phyloP scores from a whole-genome alignment of 441 rosid genomes.

The Pelargonium australe region DNA sequence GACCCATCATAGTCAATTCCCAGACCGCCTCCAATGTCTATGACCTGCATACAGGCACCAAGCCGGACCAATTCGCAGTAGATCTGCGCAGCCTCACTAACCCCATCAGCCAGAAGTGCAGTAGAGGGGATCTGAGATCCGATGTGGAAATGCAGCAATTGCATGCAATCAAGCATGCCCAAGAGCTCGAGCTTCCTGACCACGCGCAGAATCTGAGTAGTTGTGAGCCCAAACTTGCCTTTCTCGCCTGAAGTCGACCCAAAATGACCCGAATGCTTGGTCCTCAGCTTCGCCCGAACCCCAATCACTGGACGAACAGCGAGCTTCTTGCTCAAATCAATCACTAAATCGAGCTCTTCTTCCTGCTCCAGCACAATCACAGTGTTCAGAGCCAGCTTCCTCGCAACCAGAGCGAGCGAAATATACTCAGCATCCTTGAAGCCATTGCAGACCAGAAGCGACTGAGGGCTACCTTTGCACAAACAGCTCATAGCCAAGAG shows the following conservation, averaged over 20 bases:
- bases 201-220: slow-evolving; percentile 70
- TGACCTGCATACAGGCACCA: slow-evolving; percentile 71
- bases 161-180: slow-evolving; percentile 85
- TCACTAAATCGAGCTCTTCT: slow-evolving; percentile 76
- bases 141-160: slow-evolving; percentile 83
- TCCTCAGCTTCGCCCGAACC: slow-evolving; percentile 77
- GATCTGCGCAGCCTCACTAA: slow-evolving; percentile 81
- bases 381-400: slow-evolving; percentile 61
- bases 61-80: slow-evolving; percentile 78
- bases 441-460: slow-evolving; percentile 76
- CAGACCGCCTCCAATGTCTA: slow-evolving; percentile 87
- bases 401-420: slow-evolving; percentile 66
- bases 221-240: slow-evolving; percentile 82
- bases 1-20: slow-evolving; percentile 96
- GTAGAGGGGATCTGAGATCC: slow-evolving; percentile 96
- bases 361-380: slow-evolving; percentile 89
- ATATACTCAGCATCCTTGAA: slow-evolving; percentile 81
- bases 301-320: slow-evolving; percentile 69
- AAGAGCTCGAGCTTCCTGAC: slow-evolving; percentile 49
- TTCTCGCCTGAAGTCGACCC: slow-evolving; percentile 94
- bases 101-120: slow-evolving; percentile 65
- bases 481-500: slow-evolving; percentile 85
- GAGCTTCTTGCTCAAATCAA: slow-evolving; percentile 56
- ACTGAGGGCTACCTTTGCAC: slow-evolving; percentile 64
- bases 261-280: slow-evolving; percentile 87